Percentiles rank a stretch among this genome's conserved stretches.
Evolutionary conservation across 2,329 filamentous ascomycete genomes (phyloP).

Genomic region (Myrmaecium sp.): DNA sequence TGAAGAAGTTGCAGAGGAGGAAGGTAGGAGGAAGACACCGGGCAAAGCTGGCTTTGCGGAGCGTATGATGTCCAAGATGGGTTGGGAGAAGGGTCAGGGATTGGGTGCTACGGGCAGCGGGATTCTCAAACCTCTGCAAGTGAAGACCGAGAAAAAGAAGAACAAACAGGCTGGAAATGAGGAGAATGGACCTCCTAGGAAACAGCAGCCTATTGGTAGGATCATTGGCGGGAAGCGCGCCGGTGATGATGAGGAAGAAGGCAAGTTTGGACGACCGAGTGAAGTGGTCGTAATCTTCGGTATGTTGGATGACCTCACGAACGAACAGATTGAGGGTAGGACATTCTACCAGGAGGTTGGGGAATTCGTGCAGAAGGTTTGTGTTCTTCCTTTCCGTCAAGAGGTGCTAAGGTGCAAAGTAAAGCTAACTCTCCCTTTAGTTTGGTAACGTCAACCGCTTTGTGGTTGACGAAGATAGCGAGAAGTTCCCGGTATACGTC

Average conservation of each 20-base stretch:
- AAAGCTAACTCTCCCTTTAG: conserved; percentile 21
- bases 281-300: conserved; percentile 66
- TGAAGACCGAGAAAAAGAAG: conserved; percentile 56
- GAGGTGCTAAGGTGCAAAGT: conserved; percentile 58
- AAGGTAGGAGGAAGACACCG: conserved; percentile 46
- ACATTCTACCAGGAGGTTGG: conserved; percentile 49
- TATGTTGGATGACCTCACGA: conserved; percentile 75
- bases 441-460: conserved; percentile 73
- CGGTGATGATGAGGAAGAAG: conserved; percentile 17
- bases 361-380: conserved; percentile 78
- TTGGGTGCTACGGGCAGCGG: conserved; percentile 69
- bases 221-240: conserved; percentile 63
- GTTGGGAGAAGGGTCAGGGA: conserved; percentile 77
- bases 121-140: conserved; percentile 68
- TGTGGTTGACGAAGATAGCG: conserved; percentile 48
- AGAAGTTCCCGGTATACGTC: conserved; percentile 59
- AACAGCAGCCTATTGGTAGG: conserved; percentile 50
- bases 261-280: conserved; percentile 41
- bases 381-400: too few relatives aligned
- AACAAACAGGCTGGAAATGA: conserved; percentile 64
- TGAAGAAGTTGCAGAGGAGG: conserved; percentile 24
- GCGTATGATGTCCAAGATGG: conserved; percentile 82
- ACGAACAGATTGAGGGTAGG: too few relatives aligned
- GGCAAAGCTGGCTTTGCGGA: conserved; percentile 75
- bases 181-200: conserved; percentile 59